Percentiles rank a stretch among this genome's conserved stretches.
phyloP scores from a whole-genome alignment of 164 flowering plant species.

The Litsea cubeba region DNA sequence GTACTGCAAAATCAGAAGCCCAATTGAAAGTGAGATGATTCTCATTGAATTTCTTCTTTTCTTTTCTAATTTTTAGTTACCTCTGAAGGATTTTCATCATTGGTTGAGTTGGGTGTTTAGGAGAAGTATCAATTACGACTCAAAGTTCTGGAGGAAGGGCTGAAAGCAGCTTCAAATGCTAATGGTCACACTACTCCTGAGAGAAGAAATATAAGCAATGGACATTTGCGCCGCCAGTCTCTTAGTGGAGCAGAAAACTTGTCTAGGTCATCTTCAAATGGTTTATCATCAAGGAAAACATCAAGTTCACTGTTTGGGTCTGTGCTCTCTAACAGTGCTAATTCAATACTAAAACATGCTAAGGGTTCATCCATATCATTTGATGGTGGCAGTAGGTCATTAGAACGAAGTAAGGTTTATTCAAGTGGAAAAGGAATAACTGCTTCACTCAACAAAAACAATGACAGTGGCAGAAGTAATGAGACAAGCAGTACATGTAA shows the following conservation, averaged over 20 bases:
- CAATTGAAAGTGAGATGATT: slow-evolving; percentile 46
- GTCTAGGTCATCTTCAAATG: slow-evolving; percentile 38
- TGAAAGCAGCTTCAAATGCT: slow-evolving; percentile 47
- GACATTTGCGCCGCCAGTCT: slow-evolving; percentile 57
- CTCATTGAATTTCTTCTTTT: neutral
- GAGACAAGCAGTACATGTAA: slow-evolving; percentile 13
- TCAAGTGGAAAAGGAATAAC: slow-evolving; percentile 15
- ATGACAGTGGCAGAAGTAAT: slow-evolving; percentile 13
- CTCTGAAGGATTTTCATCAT: neutral
- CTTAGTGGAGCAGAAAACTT: slow-evolving; percentile 56
- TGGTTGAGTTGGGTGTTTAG: slow-evolving; percentile 17
- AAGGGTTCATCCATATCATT: slow-evolving; percentile 43
- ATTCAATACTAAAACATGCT: slow-evolving; percentile 31
- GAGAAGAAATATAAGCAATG: slow-evolving; percentile 66
- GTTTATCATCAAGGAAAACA: slow-evolving; percentile 29
- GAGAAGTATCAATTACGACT: slow-evolving; percentile 65
- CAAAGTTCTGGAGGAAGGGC: slow-evolving; percentile 63
- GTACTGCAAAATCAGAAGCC: slow-evolving; percentile 73
- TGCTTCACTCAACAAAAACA: slow-evolving; percentile 4
- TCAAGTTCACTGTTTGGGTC: slow-evolving; percentile 26
- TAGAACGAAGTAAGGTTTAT: slow-evolving; percentile 23
- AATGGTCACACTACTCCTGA: slow-evolving; percentile 44
- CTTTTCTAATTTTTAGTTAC: neutral
- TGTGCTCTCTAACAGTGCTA: slow-evolving; percentile 26
- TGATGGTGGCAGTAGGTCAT: slow-evolving; percentile 42